These are phyloP conservation scores for Colletotrichum sp. DNA, from an alignment of 2,329 filamentous ascomycete genomes.

Conservation along the genomic window DNA sequence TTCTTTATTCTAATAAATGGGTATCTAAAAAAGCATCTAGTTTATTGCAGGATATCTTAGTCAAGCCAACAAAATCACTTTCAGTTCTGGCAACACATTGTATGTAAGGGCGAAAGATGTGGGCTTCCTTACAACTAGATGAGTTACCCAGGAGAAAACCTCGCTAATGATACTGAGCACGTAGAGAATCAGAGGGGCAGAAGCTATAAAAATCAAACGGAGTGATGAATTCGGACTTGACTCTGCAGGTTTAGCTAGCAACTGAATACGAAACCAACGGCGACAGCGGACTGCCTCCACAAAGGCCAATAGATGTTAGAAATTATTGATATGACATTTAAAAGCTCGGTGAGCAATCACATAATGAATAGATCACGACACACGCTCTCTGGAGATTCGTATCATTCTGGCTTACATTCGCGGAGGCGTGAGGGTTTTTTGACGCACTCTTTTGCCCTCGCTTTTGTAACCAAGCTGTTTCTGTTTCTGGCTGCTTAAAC, in stretches of 20 bases:
- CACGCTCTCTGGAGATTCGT: background rate
- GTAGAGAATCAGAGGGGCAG: too few relatives aligned
- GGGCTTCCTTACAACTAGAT: background rate
- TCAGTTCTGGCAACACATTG: background rate
- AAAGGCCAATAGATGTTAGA: background rate
- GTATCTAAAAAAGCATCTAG: background rate
- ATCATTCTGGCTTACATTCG: background rate
- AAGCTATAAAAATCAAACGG: background rate
- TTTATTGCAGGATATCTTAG: background rate
- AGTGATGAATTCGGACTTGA: background rate
- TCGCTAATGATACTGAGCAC: too few relatives aligned
- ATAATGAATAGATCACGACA: too few relatives aligned
- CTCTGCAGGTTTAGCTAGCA: background rate
- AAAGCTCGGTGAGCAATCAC: background rate
- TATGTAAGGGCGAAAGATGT: background rate
- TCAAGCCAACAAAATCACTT: background rate
- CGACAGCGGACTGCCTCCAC: background rate
- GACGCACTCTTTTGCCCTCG: background rate
- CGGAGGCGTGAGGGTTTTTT: background rate
- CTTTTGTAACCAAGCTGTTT: background rate
- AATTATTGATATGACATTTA: background rate
- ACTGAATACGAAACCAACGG: background rate
- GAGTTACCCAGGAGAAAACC: background rate
- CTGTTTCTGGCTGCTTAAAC: background rate
- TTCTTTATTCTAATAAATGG: too few relatives aligned